Evolutionary conservation across 129 eudicot species (phyloP).

Genomic region (Flaveria robusta): DNA sequence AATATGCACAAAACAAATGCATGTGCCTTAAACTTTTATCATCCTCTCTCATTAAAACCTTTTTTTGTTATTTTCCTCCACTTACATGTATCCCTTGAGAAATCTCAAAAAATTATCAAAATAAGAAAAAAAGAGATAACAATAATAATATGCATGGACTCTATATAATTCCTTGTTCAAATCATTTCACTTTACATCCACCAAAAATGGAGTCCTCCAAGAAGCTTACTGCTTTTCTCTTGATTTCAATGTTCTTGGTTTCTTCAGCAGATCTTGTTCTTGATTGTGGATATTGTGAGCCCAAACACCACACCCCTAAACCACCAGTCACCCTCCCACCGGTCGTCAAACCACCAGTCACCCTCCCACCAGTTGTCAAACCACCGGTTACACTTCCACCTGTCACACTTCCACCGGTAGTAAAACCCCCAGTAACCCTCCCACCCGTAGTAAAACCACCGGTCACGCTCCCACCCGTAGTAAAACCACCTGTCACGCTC

Average conservation of each 20-base stretch:
- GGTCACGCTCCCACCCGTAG: background rate
- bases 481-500: background rate
- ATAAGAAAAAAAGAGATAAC: background rate
- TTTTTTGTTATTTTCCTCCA: conserved; percentile 33
- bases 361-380: background rate
- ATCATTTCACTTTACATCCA: conserved; percentile 26
- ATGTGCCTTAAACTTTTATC: conserved; percentile 41
- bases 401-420: conserved; percentile 1
- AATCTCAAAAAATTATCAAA: background rate
- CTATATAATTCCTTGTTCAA: conserved; percentile 37
- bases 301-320: conserved; percentile 26
- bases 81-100: conserved; percentile 8
- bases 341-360: conserved; percentile 21
- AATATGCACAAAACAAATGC: conserved; percentile 39
- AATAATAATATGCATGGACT: conserved; percentile 1
- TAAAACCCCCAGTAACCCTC: conserved; percentile 17
- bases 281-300: conserved; percentile 48
- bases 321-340: conserved; percentile 31
- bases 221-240: conserved; percentile 54
- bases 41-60: conserved; percentile 26
- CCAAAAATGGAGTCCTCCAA: conserved; percentile 49
- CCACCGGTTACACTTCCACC: conserved; percentile 33
- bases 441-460: conserved; percentile 23
- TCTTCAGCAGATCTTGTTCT: conserved; percentile 51
- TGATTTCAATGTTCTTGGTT: conserved; percentile 61